A percentile compares a stretch with the other conserved stretches of the same genome.
Conservation (phyloP, 2,329 filamentous ascomycete genomes). For the Colletotrichum costaricense region DNA sequence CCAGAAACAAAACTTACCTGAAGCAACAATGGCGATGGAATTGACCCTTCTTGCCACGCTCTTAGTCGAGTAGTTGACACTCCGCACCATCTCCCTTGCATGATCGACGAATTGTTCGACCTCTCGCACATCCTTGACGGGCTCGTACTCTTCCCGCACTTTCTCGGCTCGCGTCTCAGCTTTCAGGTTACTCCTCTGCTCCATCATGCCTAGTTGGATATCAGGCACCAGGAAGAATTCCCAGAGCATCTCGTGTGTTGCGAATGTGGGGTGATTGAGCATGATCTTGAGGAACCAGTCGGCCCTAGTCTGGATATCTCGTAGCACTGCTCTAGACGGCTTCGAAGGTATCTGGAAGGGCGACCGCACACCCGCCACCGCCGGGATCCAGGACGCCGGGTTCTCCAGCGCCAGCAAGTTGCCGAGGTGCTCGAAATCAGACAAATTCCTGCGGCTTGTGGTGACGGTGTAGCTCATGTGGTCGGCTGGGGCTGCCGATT, state of each 20-base stretch:
- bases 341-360: conserved; percentile 95
- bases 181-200: conserved; percentile 87
- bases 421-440: conserved; percentile 91
- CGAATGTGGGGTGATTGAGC: conserved; percentile 89
- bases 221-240: conserved; percentile 98
- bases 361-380: conserved; percentile 79
- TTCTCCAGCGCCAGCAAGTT: conserved; percentile 88
- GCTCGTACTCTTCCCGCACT: conserved; percentile 88
- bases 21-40: conserved; percentile 72
- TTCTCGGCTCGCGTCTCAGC: conserved; percentile 85
- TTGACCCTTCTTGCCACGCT: conserved; percentile 85
- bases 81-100: conserved; percentile 88
- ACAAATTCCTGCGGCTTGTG: conserved; percentile 87
- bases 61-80: conserved; percentile 85
- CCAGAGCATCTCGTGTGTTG: conserved; percentile 97
- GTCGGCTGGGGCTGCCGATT: conserved; percentile 88
- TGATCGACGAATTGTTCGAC: conserved; percentile 94
- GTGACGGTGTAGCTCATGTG: conserved; percentile 91
- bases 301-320: conserved; percentile 87
- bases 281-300: conserved; percentile 91
- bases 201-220: conserved; percentile 89
- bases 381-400: conserved; percentile 94
- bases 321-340: conserved; percentile 86
- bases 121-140: conserved; percentile 84
- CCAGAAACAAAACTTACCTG: conserved; percentile 57